phyloP scores from a whole-genome alignment of 257 asterid species.

The Catharanthus roseus region DNA sequence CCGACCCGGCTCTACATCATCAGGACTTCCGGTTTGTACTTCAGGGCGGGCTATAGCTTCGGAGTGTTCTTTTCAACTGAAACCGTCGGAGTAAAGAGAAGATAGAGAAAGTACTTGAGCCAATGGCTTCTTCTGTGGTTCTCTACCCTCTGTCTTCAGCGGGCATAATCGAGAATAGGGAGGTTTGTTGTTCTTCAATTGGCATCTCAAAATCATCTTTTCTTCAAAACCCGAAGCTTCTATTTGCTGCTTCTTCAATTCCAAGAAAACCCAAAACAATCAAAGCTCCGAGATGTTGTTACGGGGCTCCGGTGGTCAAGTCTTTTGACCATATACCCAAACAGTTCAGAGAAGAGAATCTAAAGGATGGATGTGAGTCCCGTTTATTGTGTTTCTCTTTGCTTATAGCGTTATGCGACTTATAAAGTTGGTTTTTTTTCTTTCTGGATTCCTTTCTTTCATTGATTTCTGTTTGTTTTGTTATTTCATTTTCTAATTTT shows the following conservation, averaged over 20 bases:
- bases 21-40: too few relatives aligned
- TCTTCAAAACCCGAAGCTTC: constrained; percentile 37
- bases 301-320: constrained; percentile 46
- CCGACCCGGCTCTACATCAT: too few relatives aligned
- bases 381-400: not conserved
- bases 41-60: not conserved
- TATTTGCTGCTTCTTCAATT: constrained; percentile 26
- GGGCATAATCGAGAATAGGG: constrained; percentile 32
- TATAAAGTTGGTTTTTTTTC: not conserved
- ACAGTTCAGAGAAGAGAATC: constrained; percentile 76
- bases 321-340: constrained; percentile 72
- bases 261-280: constrained; percentile 24
- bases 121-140: constrained; percentile 53
- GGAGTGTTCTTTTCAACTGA: not conserved
- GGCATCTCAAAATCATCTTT: constrained; percentile 32
- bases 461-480: not conserved
- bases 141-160: constrained; percentile 50
- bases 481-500: too few relatives aligned
- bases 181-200: constrained; percentile 22
- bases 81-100: not conserved
- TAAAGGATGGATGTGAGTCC: constrained; percentile 75
- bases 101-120: too few relatives aligned
- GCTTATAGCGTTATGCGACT: not conserved
- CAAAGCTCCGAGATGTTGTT: constrained; percentile 39
- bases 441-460: not conserved